These are phyloP conservation scores for Quaeritorhiza haematococci DNA, from an alignment of 371 early-diverging fungal species.

Conservation along the genomic window DNA sequence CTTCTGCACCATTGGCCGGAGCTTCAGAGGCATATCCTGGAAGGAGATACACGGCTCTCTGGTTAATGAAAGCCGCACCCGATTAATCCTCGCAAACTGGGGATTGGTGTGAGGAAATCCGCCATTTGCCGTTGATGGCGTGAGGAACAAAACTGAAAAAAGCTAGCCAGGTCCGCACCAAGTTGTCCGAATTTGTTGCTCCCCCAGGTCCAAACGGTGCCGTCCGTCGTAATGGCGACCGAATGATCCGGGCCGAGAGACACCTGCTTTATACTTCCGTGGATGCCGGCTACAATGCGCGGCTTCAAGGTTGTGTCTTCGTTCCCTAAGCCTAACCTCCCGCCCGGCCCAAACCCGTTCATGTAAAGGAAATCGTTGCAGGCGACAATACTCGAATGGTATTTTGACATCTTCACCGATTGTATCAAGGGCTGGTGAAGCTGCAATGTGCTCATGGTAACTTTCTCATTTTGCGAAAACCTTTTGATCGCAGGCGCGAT, in stretches of 20 bases:
- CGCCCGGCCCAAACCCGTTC: conserved; percentile 72
- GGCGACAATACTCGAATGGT: conserved; percentile 61
- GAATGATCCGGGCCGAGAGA: conserved; percentile 74
- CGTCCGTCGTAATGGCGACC: conserved; percentile 48
- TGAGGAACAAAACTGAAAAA: neutral
- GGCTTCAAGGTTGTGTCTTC: conserved; percentile 53
- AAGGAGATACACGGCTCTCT: no score
- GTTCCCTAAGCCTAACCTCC: conserved; percentile 61
- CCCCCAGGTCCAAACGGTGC: conserved; percentile 52
- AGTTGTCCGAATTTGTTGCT: conserved; percentile 68
- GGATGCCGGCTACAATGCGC: conserved; percentile 43
- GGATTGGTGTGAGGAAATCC: no score
- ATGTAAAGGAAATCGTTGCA: conserved; percentile 43
- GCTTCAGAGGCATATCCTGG: conserved; percentile 47
- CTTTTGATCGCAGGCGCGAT: conserved; percentile 25
- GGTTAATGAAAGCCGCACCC: no score
- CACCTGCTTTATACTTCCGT: conserved; percentile 40
- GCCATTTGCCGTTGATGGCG: no score
- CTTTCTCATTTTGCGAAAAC: conserved; percentile 20
- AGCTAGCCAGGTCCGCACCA: conserved; percentile 35
- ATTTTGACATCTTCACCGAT: conserved; percentile 59
- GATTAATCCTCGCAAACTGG: no score
- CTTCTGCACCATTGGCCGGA: neutral
- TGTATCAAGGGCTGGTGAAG: conserved; percentile 27
- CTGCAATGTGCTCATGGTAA: conserved; percentile 6